Evolutionary conservation across 768 basidiomycete species (phyloP).

Genomic region (Lactarius hatsudake): DNA sequence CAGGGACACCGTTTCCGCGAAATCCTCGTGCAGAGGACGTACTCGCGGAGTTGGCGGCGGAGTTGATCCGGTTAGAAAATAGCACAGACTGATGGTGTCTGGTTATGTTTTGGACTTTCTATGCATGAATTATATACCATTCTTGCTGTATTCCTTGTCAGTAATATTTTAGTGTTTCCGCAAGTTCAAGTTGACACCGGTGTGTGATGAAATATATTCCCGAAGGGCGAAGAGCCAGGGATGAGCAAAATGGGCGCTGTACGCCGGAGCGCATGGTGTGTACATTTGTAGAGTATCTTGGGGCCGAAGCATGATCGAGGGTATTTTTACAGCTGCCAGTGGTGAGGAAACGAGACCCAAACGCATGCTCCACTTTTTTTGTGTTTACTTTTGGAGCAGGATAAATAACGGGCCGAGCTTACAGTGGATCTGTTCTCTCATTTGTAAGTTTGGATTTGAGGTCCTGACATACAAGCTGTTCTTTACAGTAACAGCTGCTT

Average conservation of each 20-base stretch:
- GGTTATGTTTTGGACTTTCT: background rate
- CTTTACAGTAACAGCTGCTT: no score
- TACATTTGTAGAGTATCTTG: background rate
- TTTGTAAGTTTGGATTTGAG: no score
- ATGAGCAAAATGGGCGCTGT: background rate
- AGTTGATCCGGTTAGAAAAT: conserved; percentile 53
- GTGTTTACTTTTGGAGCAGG: no score
- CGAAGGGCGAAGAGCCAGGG: no score
- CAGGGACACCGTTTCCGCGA: conserved; percentile 65
- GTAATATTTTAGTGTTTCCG: background rate
- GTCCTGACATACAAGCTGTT: no score
- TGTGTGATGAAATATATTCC: no score
- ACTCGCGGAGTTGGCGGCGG: conserved; percentile 60
- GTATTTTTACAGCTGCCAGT: background rate
- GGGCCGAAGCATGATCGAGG: conserved; percentile 1
- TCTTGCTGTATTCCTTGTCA: background rate
- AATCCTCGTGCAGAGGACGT: conserved; percentile 66
- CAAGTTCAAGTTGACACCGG: no score
- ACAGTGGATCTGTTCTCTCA: no score
- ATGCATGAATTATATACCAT: background rate
- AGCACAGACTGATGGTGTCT: background rate
- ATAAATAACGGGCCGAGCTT: no score
- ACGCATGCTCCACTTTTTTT: no score
- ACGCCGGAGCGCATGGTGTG: background rate
- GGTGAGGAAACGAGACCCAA: no score